Base-by-base conservation (phyloP, 164 flowering plant species). In the Malania oleifera region DNA sequence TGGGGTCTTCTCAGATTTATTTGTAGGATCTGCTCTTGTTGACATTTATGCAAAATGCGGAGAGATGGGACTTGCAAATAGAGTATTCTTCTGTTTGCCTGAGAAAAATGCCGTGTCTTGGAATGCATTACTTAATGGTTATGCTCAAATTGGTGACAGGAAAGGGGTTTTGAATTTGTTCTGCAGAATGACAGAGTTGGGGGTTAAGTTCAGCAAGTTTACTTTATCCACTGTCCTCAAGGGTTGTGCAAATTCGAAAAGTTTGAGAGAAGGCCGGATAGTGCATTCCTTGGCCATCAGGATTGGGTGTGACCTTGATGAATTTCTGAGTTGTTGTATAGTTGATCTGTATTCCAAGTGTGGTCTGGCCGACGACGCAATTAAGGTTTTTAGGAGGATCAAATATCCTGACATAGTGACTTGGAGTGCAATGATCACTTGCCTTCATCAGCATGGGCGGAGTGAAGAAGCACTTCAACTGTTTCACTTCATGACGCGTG, bases 291-390 rank as follows among this genome's bases (percentile, higher is more conserved):
- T 80, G 38, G 65, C 49, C 10, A 63, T 76, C 58, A 78, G 68
- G 43, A 59, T 54, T 44, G 83, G 83, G 8, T 59, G 61, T 58
- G 77, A n/a, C n/a, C n/a, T n/a, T n/a, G n/a, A n/a, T n/a, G n/a
- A 52, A 7, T 64, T 72, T 62, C 13, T 75, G 10, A 63, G 72
- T 27, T 76, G 79, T 67, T 55, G 75, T 52, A 75, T 84, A 37
- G 54, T 80, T 60, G 77, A 80, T 64, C 71, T 84, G 85, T 82
- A 82, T 57, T 76, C 80, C 25, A 80, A 78, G 61, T 80, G 80
- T 61, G 80, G 77, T 19, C 43, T 72, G 59, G 69, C 66, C 20
- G 68, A 68, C 46, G 79, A 75, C 57, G 80, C 83, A 15, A 54
- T 70, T 18, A 75, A 77, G 65, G 69, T 75, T 15, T 82, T 77